Base-by-base conservation (phyloP, 108 stramenopile genomes). In the Craspedostauros australis region DNA sequence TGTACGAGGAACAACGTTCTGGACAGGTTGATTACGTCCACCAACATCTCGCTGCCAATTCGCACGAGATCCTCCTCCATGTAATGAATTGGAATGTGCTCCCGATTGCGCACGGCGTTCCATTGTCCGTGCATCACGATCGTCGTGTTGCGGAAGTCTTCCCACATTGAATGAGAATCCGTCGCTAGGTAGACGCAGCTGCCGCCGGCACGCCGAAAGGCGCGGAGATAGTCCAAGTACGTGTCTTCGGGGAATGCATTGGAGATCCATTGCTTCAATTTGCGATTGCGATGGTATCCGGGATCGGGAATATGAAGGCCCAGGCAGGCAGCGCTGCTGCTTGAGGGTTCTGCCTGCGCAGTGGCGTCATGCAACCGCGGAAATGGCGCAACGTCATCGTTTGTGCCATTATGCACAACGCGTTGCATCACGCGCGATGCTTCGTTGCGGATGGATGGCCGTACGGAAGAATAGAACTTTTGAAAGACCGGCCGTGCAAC, bases 41-140 rank as follows among this genome's bases (percentile, higher is more conserved):
- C 56, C 30, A 57, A 20, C 3, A 44, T 41, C 12, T 54, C 54
- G 16, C 50, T 51, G 32, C 50, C 50, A 12, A 51, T 19, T 5
- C 50, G 28, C 18, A 36, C 33, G 18, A 44, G 39, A 24, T 31
- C 41, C 29, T 41, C 39, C 41, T 54, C 39, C 38, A 41, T 39
- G 15, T 15, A 51, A 23, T 51, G 50, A 15, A 34, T 34, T 11
- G 50, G 50, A 5, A 34, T 16, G 8, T 54, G 54, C 22, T 54
- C 22, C 4, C 39, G 38, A 25, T 54, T 54, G 4, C 54, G 54
- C 7, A 54, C 39, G 5, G 32, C 32, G 16, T 51, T 25, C 16
- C 18, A 3, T 51, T 51, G 50, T 6, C 33, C 22, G 20, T 15
- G 36, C 7, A 51, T 7, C 23, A 7, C 7, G 8, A 52, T 5